Percentiles rank a stretch among this genome's conserved stretches.
Conservation (phyloP, 345 rosid species). For the Populus tremula region DNA sequence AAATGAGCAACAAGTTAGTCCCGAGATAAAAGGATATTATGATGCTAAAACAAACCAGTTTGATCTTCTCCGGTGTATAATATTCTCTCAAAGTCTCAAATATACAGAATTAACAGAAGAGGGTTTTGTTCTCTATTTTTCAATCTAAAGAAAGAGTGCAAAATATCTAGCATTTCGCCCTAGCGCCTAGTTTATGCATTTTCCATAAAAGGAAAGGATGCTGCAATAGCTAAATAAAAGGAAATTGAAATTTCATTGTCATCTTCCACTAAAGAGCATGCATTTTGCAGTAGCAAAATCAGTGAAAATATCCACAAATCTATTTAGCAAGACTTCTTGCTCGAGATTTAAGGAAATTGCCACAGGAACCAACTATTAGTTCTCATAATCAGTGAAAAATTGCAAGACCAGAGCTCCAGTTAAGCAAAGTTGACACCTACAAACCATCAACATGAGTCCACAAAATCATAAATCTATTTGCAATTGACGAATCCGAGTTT, state of each 20-base stretch:
- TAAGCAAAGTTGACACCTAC: background rate
- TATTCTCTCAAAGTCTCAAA: background rate
- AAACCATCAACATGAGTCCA: background rate
- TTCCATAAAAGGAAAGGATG: background rate
- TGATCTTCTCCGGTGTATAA: background rate
- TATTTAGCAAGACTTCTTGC: background rate
- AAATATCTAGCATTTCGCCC: background rate
- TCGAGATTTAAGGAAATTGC: background rate
- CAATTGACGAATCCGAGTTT: background rate
- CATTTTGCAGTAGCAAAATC: background rate
- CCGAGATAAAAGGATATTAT: background rate
- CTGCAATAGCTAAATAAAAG: background rate
- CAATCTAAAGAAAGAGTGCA: background rate
- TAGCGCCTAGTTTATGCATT: background rate
- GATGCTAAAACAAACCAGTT: background rate
- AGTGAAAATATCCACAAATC: background rate
- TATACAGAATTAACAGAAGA: background rate
- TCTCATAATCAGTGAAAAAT: background rate
- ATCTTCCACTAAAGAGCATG: background rate
- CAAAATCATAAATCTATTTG: background rate
- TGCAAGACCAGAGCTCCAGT: background rate
- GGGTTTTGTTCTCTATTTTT: background rate
- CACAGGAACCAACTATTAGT: background rate
- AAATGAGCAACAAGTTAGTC: constrained; percentile 12
- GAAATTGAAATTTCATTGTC: background rate